These are phyloP conservation scores for Castanopsis chinensis DNA, from an alignment of 306 rosid genomes.

Conservation along the genomic window DNA sequence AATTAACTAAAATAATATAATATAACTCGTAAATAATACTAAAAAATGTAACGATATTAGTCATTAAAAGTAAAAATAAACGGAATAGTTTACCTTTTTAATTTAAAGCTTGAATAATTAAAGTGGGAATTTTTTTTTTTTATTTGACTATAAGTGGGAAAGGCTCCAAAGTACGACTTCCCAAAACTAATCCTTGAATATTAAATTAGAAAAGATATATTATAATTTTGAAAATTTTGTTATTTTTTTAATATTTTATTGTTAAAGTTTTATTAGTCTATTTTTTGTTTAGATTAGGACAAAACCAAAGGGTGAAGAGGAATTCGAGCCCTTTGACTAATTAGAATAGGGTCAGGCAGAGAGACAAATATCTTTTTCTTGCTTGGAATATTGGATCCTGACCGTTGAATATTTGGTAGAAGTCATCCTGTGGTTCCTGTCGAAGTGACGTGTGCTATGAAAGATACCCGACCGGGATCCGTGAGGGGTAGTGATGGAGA, in stretches of 20 bases:
- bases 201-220: background rate
- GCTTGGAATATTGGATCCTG: background rate
- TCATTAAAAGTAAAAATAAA: too few species aligned
- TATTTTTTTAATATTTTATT: background rate
- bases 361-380: background rate
- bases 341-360: background rate
- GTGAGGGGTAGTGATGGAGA: constrained; percentile 25
- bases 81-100: too few species aligned
- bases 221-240: background rate
- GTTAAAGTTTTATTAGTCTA: too few species aligned
- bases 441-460: background rate
- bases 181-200: constrained; percentile 28
- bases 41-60: too few species aligned
- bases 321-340: constrained; percentile 26
- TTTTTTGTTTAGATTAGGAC: background rate
- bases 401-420: background rate
- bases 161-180: constrained; percentile 21
- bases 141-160: constrained; percentile 29
- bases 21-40: too few species aligned
- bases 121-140: constrained; percentile 15
- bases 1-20: too few species aligned
- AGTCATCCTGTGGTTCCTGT: constrained; percentile 12
- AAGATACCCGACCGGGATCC: constrained; percentile 28
- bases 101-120: background rate
- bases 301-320: background rate